phyloP scores from a whole-genome alignment of 2,329 filamentous ascomycete genomes.

The Beauveria sp. region DNA sequence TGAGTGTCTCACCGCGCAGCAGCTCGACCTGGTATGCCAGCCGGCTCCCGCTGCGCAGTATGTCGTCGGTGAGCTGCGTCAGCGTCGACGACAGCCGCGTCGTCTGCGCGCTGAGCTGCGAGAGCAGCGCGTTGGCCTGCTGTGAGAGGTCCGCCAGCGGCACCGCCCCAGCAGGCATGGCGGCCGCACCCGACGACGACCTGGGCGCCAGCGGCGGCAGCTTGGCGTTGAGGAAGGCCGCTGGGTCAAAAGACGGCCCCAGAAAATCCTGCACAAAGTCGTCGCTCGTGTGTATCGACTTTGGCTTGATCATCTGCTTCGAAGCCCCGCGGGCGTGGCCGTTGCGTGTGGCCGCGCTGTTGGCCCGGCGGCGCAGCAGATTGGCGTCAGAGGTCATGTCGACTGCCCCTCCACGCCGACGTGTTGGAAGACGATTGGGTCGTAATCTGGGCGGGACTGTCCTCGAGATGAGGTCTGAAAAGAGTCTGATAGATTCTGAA shows the following conservation, averaged over 20 bases:
- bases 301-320: slow-evolving; percentile 34
- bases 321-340: slow-evolving; percentile 34
- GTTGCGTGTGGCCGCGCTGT: slow-evolving; percentile 35
- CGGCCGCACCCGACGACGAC: slow-evolving; percentile 15
- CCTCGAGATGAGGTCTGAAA: not conserved
- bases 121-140: slow-evolving; percentile 76
- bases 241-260: slow-evolving; percentile 69
- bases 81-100: slow-evolving; percentile 72
- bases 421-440: not conserved
- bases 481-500: not conserved
- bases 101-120: slow-evolving; percentile 82
- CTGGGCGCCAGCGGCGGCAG: slow-evolving; percentile 59
- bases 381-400: slow-evolving; percentile 25
- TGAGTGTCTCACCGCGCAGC: slow-evolving; percentile 75
- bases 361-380: slow-evolving; percentile 31
- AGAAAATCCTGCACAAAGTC: slow-evolving; percentile 69
- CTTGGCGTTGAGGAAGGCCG: slow-evolving; percentile 73
- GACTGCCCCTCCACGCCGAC: not conserved
- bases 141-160: slow-evolving; percentile 69
- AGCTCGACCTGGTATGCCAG: slow-evolving; percentile 93
- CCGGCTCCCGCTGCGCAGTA: slow-evolving; percentile 77
- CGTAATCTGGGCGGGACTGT: not conserved
- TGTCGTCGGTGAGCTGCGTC: slow-evolving; percentile 89
- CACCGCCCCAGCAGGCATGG: slow-evolving; percentile 30
- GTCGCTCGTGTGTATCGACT: slow-evolving; percentile 60